Conservation (phyloP, 2,329 filamentous ascomycete species). For the Sarocladiaceae sp. region DNA sequence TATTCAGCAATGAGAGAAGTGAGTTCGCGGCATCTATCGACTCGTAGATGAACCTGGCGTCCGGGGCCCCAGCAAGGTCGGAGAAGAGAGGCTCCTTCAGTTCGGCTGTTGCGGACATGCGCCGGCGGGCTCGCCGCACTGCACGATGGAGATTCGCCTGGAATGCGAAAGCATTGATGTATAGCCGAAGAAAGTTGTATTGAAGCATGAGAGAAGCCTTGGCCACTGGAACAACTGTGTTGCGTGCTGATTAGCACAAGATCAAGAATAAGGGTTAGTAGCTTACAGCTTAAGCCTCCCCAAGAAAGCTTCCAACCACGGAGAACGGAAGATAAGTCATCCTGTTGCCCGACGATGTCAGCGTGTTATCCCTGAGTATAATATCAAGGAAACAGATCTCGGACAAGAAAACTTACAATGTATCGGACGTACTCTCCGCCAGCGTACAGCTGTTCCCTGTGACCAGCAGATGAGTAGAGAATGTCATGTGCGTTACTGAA, state of each 20-base stretch:
- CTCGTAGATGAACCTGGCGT: conserved; percentile 64
- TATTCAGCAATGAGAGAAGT: conserved; percentile 55
- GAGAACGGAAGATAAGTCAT: conserved; percentile 66
- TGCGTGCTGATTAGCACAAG: background rate
- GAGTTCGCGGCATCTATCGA: conserved; percentile 61
- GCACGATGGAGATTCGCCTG: conserved; percentile 60
- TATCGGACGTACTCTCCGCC: conserved; percentile 72
- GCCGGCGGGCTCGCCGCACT: conserved; percentile 27
- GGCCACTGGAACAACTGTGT: conserved; percentile 54
- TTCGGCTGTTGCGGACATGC: conserved; percentile 27
- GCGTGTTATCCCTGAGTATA: background rate
- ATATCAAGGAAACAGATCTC: background rate
- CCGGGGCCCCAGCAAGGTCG: conserved; percentile 55
- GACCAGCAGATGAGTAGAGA: conserved; percentile 66
- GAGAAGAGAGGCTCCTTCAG: conserved; percentile 38
- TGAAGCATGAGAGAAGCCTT: conserved; percentile 66
- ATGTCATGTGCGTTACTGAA: conserved; percentile 73
- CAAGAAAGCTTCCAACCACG: conserved; percentile 68
- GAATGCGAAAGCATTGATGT: conserved; percentile 73
- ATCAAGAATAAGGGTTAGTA: background rate
- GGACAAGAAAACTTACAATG: conserved; percentile 34
- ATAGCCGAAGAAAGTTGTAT: conserved; percentile 68
- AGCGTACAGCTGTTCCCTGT: conserved; percentile 65
- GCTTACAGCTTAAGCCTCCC: conserved; percentile 59
- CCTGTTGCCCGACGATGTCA: conserved; percentile 23